Evolutionary conservation across 768 basidiomycete species (phyloP), one percentile per base, ranked within the genome.

Genomic region (Amanita fuliginea): DNA sequence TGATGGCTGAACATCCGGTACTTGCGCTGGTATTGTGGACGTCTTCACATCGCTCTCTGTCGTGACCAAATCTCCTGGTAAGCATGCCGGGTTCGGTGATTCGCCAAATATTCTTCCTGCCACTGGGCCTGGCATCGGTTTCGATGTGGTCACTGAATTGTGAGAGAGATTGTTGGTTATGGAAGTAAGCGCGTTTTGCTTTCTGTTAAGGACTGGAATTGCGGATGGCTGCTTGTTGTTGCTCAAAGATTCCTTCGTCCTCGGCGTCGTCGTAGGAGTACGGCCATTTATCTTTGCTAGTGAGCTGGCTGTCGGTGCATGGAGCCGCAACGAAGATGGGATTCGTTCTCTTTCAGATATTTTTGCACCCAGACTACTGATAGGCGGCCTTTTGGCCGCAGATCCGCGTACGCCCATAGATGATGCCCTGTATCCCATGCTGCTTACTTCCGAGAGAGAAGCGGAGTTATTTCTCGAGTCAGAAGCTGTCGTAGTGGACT

Each of bases 271-370:
- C 14, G 44, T 40, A 16, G 46, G 47, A 6, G 59, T 50, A 16
- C 52, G 49, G 11, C 60, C 56, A 46, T 56, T 66, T 19, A 60
- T 68, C 67, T 80, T 85, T 2, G 86, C 86, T 19, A 87, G 65
- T 1, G 86, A 88, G 56, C 84, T 86, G 1, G 81, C 85, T 0
- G 86, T 88, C 0, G 86, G 86, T 0, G 85, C 84, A 45, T 83
- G 65, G 10, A 88, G 67, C 33, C 80, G 74, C 2, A 72, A 74
- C 2, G 64, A 59, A 4, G 56, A 53, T 1, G 65, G 64, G 1
- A 61, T 52, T 7, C 56, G 46, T 28, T 56, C 35, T 3, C 53
- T 54, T 14, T 53, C 53, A 26, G 49, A 9, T 8, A 51, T 36
- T 37, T 63, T 70, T 32, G 57, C 41, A 16, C 69, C 67, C 63